phyloP scores from a whole-genome alignment of 306 rosid species.

The Medicago ruthenica region DNA sequence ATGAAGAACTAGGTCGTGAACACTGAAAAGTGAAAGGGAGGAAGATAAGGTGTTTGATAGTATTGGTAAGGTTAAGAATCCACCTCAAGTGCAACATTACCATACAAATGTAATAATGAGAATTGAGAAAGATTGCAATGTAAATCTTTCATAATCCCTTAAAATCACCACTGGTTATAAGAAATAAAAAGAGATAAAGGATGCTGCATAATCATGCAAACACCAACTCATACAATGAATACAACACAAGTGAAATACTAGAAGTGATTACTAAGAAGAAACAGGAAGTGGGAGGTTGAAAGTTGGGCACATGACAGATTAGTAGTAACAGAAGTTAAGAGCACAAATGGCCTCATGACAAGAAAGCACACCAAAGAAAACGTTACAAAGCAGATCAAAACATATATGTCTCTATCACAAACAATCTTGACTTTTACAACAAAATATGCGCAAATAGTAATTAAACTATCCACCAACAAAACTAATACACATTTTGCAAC shows the following conservation, averaged over 20 bases:
- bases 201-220: constrained; percentile 45
- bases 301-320: neutral
- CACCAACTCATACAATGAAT: constrained; percentile 38
- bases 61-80: constrained; percentile 38
- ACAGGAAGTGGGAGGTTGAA: neutral
- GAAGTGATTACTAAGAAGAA: neutral
- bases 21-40: neutral
- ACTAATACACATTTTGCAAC: neutral
- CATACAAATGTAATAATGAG: constrained; percentile 62
- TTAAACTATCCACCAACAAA: neutral
- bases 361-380: constrained; percentile 27
- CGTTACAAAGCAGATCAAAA: constrained; percentile 37
- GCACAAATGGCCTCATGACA: neutral
- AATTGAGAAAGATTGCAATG: constrained; percentile 56
- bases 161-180: constrained; percentile 52
- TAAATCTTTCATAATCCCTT: constrained; percentile 63
- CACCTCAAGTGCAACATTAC: constrained; percentile 44
- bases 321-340: neutral
- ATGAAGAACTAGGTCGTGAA: neutral
- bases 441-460: neutral
- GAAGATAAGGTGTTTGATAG: neutral
- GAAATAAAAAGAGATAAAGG: constrained; percentile 48
- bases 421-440: constrained; percentile 59
- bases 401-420: constrained; percentile 47
- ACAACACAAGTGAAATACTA: neutral